phyloP scores from a whole-genome alignment of 2,329 filamentous ascomycete species.

The Monosporascus cannonballus region DNA sequence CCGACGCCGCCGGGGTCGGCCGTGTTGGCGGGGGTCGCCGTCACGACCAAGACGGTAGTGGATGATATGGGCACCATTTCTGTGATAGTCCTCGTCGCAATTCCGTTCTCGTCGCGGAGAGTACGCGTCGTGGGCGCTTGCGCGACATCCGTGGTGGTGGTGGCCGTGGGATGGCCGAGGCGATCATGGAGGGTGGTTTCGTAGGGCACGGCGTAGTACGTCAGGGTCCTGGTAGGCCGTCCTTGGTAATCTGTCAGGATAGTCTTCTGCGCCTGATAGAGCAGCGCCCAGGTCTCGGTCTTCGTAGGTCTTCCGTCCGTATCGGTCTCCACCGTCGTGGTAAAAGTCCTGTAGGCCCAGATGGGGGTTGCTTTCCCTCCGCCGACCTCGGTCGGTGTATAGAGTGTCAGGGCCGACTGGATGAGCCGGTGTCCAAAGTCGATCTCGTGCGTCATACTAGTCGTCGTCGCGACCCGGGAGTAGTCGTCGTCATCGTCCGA shows the following conservation, averaged over 20 bases:
- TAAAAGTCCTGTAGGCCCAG: conserved; percentile 1
- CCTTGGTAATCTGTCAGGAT: conserved; percentile 15
- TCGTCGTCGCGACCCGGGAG: no score
- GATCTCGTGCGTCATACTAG: not conserved
- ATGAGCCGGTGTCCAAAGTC: not conserved
- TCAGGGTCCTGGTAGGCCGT: conserved; percentile 12
- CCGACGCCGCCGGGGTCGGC: conserved; percentile 3
- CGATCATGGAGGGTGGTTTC: conserved; percentile 9
- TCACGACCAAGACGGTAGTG: conserved; percentile 6
- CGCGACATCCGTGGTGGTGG: conserved; percentile 6
- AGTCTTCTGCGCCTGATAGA: conserved; percentile 7
- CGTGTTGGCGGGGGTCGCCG: conserved; percentile 9
- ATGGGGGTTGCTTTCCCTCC: conserved; percentile 9
- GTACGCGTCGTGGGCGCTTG: conserved; percentile 10
- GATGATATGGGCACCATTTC: conserved; percentile 14
- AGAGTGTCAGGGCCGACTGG: conserved; percentile 2
- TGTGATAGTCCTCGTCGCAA: conserved; percentile 11
- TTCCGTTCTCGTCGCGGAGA: conserved; percentile 8
- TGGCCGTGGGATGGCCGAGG: conserved; percentile 13
- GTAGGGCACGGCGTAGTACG: conserved; percentile 11
- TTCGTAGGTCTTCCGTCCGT: conserved; percentile 11
- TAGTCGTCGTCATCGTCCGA: not conserved
- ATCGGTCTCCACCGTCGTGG: conserved; percentile 4
- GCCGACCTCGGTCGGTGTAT: not conserved
- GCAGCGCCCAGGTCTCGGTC: conserved; percentile 2